These are phyloP conservation scores for Argentina anserina DNA, from an alignment of 306 rosid species.

Conservation along the genomic window DNA sequence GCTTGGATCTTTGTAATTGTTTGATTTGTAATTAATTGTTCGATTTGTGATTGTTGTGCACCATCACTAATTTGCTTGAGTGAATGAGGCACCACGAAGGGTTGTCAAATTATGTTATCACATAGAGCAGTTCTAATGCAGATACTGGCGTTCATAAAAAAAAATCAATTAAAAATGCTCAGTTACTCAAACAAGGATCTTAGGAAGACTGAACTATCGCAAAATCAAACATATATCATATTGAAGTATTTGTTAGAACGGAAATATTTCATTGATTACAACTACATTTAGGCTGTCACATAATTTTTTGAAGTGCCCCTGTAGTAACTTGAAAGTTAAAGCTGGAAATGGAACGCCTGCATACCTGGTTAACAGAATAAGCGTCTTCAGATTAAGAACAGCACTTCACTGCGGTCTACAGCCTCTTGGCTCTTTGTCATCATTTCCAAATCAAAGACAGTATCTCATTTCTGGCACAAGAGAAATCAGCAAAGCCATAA, in stretches of 20 bases:
- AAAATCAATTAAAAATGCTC: background rate
- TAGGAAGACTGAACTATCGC: background rate
- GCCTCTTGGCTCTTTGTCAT: background rate
- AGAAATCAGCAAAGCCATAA: background rate
- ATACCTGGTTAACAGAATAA: background rate
- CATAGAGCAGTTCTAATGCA: background rate
- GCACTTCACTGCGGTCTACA: background rate
- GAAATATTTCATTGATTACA: background rate
- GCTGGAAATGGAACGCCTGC: background rate
- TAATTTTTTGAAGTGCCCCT: background rate
- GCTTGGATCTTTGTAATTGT: background rate
- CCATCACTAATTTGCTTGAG: background rate
- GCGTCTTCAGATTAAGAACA: background rate
- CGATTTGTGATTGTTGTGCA: background rate
- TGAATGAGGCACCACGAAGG: background rate
- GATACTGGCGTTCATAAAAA: background rate
- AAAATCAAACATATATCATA: background rate
- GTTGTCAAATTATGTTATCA: background rate
- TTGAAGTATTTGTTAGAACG: background rate
- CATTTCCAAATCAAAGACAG: background rate
- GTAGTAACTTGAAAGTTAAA: background rate
- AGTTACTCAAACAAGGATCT: background rate
- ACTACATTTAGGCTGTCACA: background rate
- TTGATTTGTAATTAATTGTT: constrained; percentile 1
- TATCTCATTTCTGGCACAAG: background rate